A percentile compares a stretch with the other conserved stretches of the same genome.
These are phyloP conservation scores for Fraxinus greggii DNA, from an alignment of 305 asterid genomes.

Conservation along the genomic window DNA sequence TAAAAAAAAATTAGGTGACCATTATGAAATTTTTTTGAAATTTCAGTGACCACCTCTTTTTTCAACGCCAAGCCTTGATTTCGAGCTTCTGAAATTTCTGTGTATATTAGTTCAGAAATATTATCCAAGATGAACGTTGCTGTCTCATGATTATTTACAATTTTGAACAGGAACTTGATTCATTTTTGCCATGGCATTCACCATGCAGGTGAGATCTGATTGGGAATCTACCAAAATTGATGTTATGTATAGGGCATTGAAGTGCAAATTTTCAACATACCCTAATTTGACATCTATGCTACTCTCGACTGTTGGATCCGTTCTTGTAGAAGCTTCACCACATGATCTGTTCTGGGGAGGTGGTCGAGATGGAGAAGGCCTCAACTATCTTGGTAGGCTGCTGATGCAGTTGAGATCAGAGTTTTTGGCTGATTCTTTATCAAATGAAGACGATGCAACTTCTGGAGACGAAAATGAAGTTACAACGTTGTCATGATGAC, in stretches of 20 bases:
- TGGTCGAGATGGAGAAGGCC: slow-evolving; percentile 98
- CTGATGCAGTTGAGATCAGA: slow-evolving; percentile 88
- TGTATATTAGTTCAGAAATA: background rate
- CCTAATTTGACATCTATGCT: slow-evolving; percentile 68
- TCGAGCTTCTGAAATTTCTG: background rate
- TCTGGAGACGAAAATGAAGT: slow-evolving; percentile 27
- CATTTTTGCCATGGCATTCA: background rate
- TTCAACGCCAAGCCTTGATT: background rate
- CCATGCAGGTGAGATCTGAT: slow-evolving; percentile 69
- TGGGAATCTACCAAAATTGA: slow-evolving; percentile 78
- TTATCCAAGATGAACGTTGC: background rate
- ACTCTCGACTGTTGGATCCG: slow-evolving; percentile 73
- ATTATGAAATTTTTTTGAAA: background rate
- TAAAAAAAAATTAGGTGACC: background rate
- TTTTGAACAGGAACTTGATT: background rate
- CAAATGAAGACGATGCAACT: slow-evolving; percentile 23
- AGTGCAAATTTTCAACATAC: slow-evolving; percentile 69
- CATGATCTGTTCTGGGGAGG: slow-evolving; percentile 99
- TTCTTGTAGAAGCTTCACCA: slow-evolving; percentile 92
- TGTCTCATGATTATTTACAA: background rate
- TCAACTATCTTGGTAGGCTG: slow-evolving; percentile 92
- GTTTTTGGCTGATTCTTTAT: slow-evolving; percentile 45
- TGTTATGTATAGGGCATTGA: slow-evolving; percentile 71
- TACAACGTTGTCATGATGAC: slow-evolving; percentile 20
- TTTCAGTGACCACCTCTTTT: background rate